Percentiles rank a stretch among this genome's conserved stretches.
These are phyloP conservation scores for Pleomassaria siparia DNA, from an alignment of 2,329 filamentous ascomycete genomes.

Conservation along the genomic window DNA sequence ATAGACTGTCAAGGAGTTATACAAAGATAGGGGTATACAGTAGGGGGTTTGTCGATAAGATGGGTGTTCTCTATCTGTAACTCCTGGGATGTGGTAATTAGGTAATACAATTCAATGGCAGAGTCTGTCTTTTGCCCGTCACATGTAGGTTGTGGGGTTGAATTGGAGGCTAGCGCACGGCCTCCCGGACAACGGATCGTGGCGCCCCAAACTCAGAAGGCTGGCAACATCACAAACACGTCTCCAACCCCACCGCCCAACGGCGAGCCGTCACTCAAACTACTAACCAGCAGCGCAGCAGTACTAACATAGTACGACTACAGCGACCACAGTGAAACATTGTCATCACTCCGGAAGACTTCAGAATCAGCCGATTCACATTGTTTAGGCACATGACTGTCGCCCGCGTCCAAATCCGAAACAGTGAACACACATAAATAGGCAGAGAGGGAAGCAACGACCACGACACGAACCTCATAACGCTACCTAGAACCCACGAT, in stretches of 20 bases:
- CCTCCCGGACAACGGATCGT: conserved; percentile 11
- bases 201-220: conserved; percentile 15
- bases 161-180: conserved; percentile 9
- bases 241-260: conserved; percentile 24
- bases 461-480: conserved; percentile 8
- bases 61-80: too few species aligned
- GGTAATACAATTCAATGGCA: too few species aligned
- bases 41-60: too few species aligned
- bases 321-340: too few species aligned
- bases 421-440: conserved; percentile 22
- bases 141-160: conserved; percentile 10
- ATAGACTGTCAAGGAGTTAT: too few species aligned
- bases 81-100: too few species aligned
- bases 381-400: conserved; percentile 30
- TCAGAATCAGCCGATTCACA: conserved; percentile 13
- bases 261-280: conserved; percentile 24
- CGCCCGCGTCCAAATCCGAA: conserved; percentile 25
- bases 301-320: conserved; percentile 12
- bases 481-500: not conserved
- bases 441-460: conserved; percentile 20
- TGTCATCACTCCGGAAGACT: too few species aligned
- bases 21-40: too few species aligned
- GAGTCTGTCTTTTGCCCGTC: conserved; percentile 1
- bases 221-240: conserved; percentile 22
- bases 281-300: conserved; percentile 38